Evolutionary conservation across 1,139 yeast species (phyloP).

Genomic region (Starmera stellimalicola): DNA sequence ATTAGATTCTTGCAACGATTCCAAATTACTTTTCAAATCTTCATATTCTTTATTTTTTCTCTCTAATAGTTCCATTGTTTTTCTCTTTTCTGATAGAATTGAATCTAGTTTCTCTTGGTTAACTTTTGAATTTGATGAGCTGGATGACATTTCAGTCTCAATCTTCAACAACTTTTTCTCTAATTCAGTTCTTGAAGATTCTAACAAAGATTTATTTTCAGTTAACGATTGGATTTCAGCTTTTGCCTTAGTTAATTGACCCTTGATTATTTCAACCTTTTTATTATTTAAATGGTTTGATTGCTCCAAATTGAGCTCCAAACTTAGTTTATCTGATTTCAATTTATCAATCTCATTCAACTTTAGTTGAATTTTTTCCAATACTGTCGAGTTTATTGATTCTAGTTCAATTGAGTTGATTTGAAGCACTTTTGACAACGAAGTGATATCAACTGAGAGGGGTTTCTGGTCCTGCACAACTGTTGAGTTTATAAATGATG

Average conservation of each 20-base stretch:
- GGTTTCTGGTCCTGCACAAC: conserved; percentile 2
- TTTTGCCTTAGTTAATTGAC: conserved; percentile 21
- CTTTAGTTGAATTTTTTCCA: conserved; percentile 31
- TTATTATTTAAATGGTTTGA: conserved; percentile 29
- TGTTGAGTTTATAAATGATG: neutral
- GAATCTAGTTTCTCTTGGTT: conserved; percentile 16
- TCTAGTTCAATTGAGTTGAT: conserved; percentile 22
- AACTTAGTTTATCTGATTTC: conserved; percentile 39
- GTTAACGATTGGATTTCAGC: conserved; percentile 24
- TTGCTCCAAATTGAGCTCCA: conserved; percentile 49
- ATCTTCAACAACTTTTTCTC: conserved; percentile 23
- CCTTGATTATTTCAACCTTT: conserved; percentile 25
- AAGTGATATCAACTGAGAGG: conserved; percentile 9
- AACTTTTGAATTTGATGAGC: conserved; percentile 4
- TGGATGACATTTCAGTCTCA: conserved; percentile 17
- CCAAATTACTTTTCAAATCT: conserved; percentile 43
- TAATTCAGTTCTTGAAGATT: conserved; percentile 20
- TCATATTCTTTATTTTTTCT: conserved; percentile 38
- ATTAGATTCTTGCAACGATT: conserved; percentile 36
- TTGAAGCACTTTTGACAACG: conserved; percentile 28
- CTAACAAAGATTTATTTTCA: conserved; percentile 22
- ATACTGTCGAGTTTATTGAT: conserved; percentile 18
- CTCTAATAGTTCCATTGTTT: conserved; percentile 31
- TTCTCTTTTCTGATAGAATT: conserved; percentile 27
- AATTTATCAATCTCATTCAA: conserved; percentile 40